phyloP scores from a whole-genome alignment of 768 basidiomycete genomes.

The Xerocomus spinulosus region DNA sequence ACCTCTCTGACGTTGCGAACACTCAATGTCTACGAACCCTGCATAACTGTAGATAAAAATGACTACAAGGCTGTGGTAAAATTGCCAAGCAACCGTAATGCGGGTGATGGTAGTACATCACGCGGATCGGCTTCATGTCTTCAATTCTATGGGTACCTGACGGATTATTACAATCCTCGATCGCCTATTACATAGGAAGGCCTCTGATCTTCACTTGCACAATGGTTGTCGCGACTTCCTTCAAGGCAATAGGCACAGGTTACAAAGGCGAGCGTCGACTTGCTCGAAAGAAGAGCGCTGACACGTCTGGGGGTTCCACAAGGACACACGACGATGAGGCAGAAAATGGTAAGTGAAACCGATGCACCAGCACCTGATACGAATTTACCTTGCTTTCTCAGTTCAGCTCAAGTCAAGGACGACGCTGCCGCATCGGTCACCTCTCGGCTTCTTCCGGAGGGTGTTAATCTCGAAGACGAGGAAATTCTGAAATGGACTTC shows the following conservation, averaged over 20 bases:
- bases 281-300: slow-evolving; percentile 12
- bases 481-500: slow-evolving; percentile 13
- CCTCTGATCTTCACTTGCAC: no score
- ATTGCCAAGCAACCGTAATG: neutral
- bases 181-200: no score
- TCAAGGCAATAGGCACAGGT: slow-evolving; percentile 28
- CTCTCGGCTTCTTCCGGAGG: slow-evolving; percentile 12
- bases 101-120: no score
- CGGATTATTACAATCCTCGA: no score
- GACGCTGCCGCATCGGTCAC: slow-evolving; percentile 11
- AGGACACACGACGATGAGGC: slow-evolving; percentile 5
- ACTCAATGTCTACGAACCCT: no score
- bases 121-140: no score
- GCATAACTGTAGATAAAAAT: neutral
- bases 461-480: slow-evolving; percentile 11
- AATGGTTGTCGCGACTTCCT: no score
- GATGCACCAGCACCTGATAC: slow-evolving; percentile 9
- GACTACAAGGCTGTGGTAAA: neutral
- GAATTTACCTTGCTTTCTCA: neutral
- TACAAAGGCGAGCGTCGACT: slow-evolving; percentile 31
- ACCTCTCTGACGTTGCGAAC: no score
- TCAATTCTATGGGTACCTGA: neutral
- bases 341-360: slow-evolving; percentile 1
- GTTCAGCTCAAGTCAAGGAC: slow-evolving; percentile 1
- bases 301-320: slow-evolving; percentile 11